phyloP scores from a whole-genome alignment of 2,329 filamentous ascomycete species.

The Arthroderma sp. region DNA sequence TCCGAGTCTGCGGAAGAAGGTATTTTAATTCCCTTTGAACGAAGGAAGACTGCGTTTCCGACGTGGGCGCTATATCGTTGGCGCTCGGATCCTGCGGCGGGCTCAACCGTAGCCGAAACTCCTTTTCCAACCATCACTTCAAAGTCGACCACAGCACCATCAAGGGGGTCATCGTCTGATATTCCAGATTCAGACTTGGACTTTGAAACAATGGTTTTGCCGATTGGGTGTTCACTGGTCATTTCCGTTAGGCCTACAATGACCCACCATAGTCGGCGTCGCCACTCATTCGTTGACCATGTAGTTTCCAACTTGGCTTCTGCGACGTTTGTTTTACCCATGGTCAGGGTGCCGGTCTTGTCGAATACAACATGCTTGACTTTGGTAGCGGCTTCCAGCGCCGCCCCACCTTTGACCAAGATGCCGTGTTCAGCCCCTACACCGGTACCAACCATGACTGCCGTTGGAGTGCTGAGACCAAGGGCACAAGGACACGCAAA shows the following conservation, averaged over 20 bases:
- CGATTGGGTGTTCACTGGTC: slow-evolving; percentile 90
- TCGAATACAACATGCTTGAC: slow-evolving; percentile 61
- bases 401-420: slow-evolving; percentile 90
- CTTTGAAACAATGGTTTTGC: slow-evolving; percentile 66
- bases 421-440: slow-evolving; percentile 92
- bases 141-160: slow-evolving; percentile 78
- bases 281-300: slow-evolving; percentile 60
- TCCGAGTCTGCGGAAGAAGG: slow-evolving; percentile 31
- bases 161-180: slow-evolving; percentile 58
- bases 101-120: slow-evolving; percentile 70
- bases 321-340: slow-evolving; percentile 90
- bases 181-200: slow-evolving; percentile 67
- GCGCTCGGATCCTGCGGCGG: slow-evolving; percentile 54
- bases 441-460: slow-evolving; percentile 98
- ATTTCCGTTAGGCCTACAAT: slow-evolving; percentile 89
- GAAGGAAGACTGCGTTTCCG: slow-evolving; percentile 69
- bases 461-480: slow-evolving; percentile 89
- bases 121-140: slow-evolving; percentile 72
- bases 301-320: slow-evolving; percentile 51
- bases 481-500: slow-evolving; percentile 95
- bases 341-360: slow-evolving; percentile 74
- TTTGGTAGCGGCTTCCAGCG: slow-evolving; percentile 62
- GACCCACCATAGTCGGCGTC: slow-evolving; percentile 81
- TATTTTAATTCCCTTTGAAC: slow-evolving; percentile 52
- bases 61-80: slow-evolving; percentile 66